Evolutionary conservation across 225 moss, liverwort and hornwort species (phyloP), one percentile per base, ranked within the genome.

Genomic region (Neckera pumila): DNA sequence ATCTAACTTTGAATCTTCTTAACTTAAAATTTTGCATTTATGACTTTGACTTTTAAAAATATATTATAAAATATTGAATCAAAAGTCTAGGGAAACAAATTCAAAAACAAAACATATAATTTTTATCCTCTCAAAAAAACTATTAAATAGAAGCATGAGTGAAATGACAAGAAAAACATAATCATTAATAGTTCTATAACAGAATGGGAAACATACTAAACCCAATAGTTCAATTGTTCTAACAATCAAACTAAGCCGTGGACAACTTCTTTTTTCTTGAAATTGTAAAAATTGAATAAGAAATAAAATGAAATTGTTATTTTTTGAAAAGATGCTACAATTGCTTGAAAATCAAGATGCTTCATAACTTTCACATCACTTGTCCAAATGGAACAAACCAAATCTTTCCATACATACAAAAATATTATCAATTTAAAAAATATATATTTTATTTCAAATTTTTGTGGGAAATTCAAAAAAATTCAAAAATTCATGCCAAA

Each of bases 81-180:
- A 4, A 25, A 8, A 14, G 8, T 40, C 3, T 70, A 40, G 4
- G 1, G 25, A 25, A 70, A 38, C 7, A 23, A 38, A 70, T 40
- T 70, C 8, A 14, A 25, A 64, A 40, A 40, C 1, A 25, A 40
- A 40, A 25, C 1, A 40, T 69, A 13, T 8, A 12, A 70, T 40
- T 69, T 69, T 7, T 11, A 11, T n/a, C n/a, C 7, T n/a, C 36
- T 6, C n/a, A n/a, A 21, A 4, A 4, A 11, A 11, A 6, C 36
- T 66, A 3, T 20, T 67, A 67, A 67, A 12, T n/a, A 38, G 12
- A 67, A 66, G 36, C 38, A 70, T 2, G 1, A 4, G 1, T 38
- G 1, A 38, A 4, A 69, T 38, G 13, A 4, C 0, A 0, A 1
- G 1, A 40, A 40, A 69, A 70, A 40, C 2, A 4, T 38, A n/a